phyloP scores from a whole-genome alignment of 305 asterid genomes.

The Fraxinus xanthoxyloides region DNA sequence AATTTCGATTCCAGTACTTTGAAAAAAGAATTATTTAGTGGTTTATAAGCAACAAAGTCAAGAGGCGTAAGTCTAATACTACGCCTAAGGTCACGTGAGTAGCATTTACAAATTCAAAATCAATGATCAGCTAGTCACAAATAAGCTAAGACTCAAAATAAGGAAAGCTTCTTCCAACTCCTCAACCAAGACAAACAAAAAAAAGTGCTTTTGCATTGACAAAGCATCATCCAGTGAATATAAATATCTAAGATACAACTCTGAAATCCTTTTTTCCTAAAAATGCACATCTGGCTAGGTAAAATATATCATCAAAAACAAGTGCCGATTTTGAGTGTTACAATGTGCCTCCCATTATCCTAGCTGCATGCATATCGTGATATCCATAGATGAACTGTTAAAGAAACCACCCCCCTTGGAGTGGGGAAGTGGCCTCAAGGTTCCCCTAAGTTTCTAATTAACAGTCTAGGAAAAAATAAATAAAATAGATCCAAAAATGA shows the following conservation, averaged over 20 bases:
- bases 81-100: not conserved
- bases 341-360: not conserved
- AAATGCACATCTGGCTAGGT: constrained; percentile 4
- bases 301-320: not conserved
- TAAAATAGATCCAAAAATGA: not conserved
- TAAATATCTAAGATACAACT: constrained; percentile 2
- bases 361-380: not conserved
- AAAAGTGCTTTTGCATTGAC: not conserved
- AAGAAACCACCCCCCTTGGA: not conserved
- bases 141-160: not conserved
- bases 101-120: not conserved
- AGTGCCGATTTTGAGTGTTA: not conserved
- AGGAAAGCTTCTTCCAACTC: not conserved
- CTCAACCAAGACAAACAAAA: constrained; percentile 9
- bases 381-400: not conserved
- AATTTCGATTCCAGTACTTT: constrained; percentile 2
- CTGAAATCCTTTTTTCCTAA: constrained; percentile 2
- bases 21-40: not conserved
- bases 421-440: not conserved
- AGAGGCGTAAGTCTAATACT: not conserved
- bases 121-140: not conserved
- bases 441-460: not conserved
- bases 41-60: not conserved
- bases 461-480: not conserved
- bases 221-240: not conserved